phyloP scores from a whole-genome alignment of 192 early-diverging fungal species.

The Piromyces finnis region DNA sequence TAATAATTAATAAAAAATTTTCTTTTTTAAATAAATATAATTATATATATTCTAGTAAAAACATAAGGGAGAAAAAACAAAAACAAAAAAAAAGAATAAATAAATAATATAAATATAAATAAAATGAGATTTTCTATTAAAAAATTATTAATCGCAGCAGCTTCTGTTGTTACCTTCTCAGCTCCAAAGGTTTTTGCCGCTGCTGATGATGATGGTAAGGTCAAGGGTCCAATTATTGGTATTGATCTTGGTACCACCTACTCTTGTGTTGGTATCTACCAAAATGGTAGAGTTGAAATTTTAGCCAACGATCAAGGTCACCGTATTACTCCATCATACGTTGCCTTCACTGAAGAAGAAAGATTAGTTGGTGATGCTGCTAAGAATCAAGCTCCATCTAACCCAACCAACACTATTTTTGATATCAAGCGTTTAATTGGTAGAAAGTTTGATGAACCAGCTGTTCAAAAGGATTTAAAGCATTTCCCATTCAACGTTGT shows the following conservation, averaged over 20 bases:
- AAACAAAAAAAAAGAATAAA: not conserved
- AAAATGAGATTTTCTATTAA: not conserved
- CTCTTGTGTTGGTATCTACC: conserved; percentile 84
- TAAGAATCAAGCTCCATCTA: conserved; percentile 81
- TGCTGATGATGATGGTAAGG: not conserved
- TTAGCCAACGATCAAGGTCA: conserved; percentile 94
- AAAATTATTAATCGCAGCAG: not conserved
- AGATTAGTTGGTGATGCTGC: conserved; percentile 85
- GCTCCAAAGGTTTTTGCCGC: not conserved
- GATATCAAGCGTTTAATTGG: conserved; percentile 88
- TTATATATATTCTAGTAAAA: too few relatives aligned
- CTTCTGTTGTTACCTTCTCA: not conserved
- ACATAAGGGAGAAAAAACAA: too few relatives aligned
- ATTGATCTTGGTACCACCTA: conserved; percentile 88
- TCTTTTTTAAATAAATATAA: too few relatives aligned
- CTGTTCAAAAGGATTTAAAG: conserved; percentile 85
- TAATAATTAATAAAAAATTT: too few relatives aligned
- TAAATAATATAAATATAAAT: not conserved
- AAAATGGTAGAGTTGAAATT: conserved; percentile 91
- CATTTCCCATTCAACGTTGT: conserved; percentile 86
- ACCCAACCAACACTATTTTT: conserved; percentile 83
- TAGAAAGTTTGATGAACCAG: conserved; percentile 71
- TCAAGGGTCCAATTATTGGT: conserved; percentile 37
- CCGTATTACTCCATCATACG: conserved; percentile 90
- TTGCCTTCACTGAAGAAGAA: conserved; percentile 81